Evolutionary conservation across 1,284 basidiomycete genomes (phyloP), one percentile per base, ranked within the genome.

Genomic region (Puccinia triticina): DNA sequence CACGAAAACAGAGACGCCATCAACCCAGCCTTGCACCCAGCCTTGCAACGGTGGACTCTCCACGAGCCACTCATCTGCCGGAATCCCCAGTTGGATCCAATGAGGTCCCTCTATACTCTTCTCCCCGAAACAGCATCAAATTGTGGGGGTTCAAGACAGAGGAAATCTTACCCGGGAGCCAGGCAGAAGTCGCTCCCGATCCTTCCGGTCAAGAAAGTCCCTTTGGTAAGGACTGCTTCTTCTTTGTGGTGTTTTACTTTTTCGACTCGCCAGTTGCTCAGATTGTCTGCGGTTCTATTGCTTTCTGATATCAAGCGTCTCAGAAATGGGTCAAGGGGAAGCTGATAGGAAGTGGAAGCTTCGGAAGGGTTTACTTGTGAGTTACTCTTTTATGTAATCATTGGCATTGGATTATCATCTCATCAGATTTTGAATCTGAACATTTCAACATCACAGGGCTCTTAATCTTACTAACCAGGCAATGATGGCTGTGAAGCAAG

Each of bases 401-500:
- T 43, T 12, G 40, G 40, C 7, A 4, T 43, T 12, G 12, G 40
- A 43, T 21, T 18, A n/a, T 40, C 1, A 50, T 50, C 16, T 23
- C 26, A 32, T 16, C 21, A 26, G 21, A 57, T 57, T 21, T 59
- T 34, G 23, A 53, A 53, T 37, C n/a, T 59, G 57, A 34, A 37
- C 67, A 43, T 34, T 50, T 23, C n/a, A 26, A 40, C 16, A 43
- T 21, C 29, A 57, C 43, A 77, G 76, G 74, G 97, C 95, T 32
- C 89, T 99, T 84, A 99, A 98, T 87, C 94, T 94, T n/a, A 96
- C 94, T 0, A 98, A 96, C 0, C 96, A 96, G 82, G 96, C 98
- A 88, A 96, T 98, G 93, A 96, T 99, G 85, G 97, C 97, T 10
- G 97, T 99, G 84, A 99, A 99, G 88, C 96, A 99, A 88, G 97